Conservation (phyloP, 495 filamentous ascomycete species). For the Penicillium paradoxum region DNA sequence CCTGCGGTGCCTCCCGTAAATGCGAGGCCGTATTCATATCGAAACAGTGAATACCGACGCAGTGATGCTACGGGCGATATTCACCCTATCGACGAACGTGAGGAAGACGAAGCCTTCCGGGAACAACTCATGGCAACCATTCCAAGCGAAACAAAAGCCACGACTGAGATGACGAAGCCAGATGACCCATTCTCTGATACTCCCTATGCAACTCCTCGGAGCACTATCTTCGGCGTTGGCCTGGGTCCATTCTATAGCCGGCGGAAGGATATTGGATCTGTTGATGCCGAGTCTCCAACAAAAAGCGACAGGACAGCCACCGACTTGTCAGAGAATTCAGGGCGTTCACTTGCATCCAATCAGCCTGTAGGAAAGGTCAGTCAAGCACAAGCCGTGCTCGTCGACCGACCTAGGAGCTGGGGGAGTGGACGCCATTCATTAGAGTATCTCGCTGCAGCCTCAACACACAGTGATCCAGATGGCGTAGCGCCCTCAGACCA, state of each 20-base stretch:
- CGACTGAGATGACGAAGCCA: constrained; percentile 15
- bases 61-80: constrained; percentile 49
- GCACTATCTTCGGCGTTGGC: constrained; percentile 27
- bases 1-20: constrained; percentile 7
- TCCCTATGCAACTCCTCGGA: constrained; percentile 26
- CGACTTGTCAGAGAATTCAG: constrained; percentile 49
- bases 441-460: constrained; percentile 19
- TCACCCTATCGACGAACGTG: constrained; percentile 65
- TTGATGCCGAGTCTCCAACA: constrained; percentile 34
- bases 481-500: constrained; percentile 29
- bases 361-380: constrained; percentile 13
- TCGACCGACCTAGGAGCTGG: constrained; percentile 20
- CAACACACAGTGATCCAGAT: constrained; percentile 25
- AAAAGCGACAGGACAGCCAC: constrained; percentile 54
- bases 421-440: constrained; percentile 26
- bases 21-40: constrained; percentile 19
- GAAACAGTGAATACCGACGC: constrained; percentile 43
- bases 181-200: constrained; percentile 28
- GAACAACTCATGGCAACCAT: constrained; percentile 25
- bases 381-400: constrained; percentile 13
- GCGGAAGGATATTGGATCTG: constrained; percentile 18
- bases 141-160: constrained; percentile 3
- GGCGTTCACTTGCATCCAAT: constrained; percentile 29
- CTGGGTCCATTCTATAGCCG: constrained; percentile 26
- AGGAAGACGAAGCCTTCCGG: constrained; percentile 52